phyloP scores from a whole-genome alignment of 1,284 basidiomycete species.

The Ustilago curta region DNA sequence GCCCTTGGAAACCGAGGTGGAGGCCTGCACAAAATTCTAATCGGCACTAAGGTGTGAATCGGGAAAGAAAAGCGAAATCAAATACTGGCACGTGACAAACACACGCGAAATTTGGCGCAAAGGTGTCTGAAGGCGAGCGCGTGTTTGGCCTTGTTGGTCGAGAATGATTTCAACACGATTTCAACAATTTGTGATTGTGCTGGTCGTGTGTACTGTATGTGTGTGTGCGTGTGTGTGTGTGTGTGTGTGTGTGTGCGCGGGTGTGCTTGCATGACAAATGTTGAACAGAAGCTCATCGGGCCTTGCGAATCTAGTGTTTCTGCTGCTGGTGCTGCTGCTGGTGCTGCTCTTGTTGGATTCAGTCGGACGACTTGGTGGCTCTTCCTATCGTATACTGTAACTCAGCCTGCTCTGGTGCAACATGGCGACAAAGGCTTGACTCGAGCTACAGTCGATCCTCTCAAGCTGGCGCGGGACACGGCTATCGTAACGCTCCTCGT shows the following conservation, averaged over 20 bases:
- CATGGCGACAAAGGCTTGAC: too few species aligned
- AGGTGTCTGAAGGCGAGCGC: slow-evolving; percentile 13
- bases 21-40: slow-evolving; percentile 1
- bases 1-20: too few species aligned
- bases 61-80: neutral
- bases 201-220: slow-evolving; percentile 6
- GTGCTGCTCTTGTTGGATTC: slow-evolving; percentile 11
- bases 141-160: neutral
- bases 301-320: slow-evolving; percentile 15
- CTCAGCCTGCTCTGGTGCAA: too few species aligned
- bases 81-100: slow-evolving; percentile 34
- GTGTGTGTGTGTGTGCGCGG: slow-evolving; percentile 3
- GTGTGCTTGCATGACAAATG: neutral
- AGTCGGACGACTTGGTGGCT: slow-evolving; percentile 24
- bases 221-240: slow-evolving; percentile 6
- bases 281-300: slow-evolving; percentile 6
- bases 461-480: neutral
- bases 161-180: too few species aligned
- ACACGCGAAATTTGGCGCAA: slow-evolving; percentile 16
- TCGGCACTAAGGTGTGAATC: slow-evolving; percentile 9
- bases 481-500: neutral
- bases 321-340: neutral
- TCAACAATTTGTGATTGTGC: too few species aligned
- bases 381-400: too few species aligned
- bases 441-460: neutral